Evolutionary conservation across 441 rosid species (phyloP).

Genomic region (Adansonia madagascariensis): DNA sequence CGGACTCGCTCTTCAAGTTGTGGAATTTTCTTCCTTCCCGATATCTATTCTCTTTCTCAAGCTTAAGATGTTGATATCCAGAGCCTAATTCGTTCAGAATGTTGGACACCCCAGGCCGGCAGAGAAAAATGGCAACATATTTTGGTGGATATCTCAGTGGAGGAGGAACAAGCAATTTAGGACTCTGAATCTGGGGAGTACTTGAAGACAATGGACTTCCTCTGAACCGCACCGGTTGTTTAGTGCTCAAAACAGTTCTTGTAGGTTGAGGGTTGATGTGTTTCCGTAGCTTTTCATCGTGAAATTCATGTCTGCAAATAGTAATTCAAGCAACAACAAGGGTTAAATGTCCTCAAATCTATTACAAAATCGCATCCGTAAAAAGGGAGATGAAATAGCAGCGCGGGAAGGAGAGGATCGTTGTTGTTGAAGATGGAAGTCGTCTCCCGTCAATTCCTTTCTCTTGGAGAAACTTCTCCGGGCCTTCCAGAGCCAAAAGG

Average conservation of each 20-base stretch:
- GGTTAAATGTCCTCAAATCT: background rate
- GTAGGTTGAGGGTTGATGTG: background rate
- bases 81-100: background rate
- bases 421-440: conserved; percentile 21
- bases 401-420: conserved; percentile 11
- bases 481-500: conserved; percentile 36
- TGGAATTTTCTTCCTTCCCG: background rate
- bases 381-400: background rate
- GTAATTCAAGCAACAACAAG: background rate
- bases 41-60: conserved; percentile 22
- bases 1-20: background rate
- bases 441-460: conserved; percentile 35
- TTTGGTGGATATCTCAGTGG: conserved; percentile 30
- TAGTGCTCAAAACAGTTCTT: background rate
- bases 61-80: background rate
- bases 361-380: background rate
- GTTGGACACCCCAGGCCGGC: background rate
- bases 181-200: conserved; percentile 12
- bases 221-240: background rate
- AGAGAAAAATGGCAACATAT: conserved; percentile 1
- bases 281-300: background rate
- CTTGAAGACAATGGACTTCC: background rate
- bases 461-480: conserved; percentile 33
- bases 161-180: conserved; percentile 29
- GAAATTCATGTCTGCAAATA: conserved; percentile 14